phyloP scores from a whole-genome alignment of 2,329 filamentous ascomycete species.

The Aspergillus calidoustus region DNA sequence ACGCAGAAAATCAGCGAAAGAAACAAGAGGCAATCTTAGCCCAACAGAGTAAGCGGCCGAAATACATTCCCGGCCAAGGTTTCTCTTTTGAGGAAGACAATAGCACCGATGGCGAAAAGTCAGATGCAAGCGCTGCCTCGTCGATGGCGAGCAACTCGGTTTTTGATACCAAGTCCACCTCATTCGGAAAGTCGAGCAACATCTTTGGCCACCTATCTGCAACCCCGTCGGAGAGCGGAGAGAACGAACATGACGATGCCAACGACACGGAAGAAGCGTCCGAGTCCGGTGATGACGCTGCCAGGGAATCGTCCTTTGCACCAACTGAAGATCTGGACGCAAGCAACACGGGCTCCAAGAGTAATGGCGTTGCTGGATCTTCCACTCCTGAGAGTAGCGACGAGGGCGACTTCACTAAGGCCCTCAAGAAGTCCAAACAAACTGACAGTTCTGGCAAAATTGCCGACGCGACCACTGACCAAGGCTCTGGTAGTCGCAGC shows the following conservation, averaged over 20 bases:
- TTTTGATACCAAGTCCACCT: slow-evolving; percentile 34
- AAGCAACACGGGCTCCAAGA: slow-evolving; percentile 18
- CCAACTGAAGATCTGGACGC: slow-evolving; percentile 21
- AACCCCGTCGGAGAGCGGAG: slow-evolving; percentile 32
- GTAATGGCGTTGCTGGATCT: slow-evolving; percentile 13
- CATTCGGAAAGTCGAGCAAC: slow-evolving; percentile 36
- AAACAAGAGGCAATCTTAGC: slow-evolving; percentile 50
- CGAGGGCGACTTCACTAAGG: slow-evolving; percentile 29
- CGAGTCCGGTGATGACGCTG: slow-evolving; percentile 26
- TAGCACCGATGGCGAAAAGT: slow-evolving; percentile 27
- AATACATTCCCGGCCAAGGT: slow-evolving; percentile 38
- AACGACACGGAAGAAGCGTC: slow-evolving; percentile 35
- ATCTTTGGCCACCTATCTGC: slow-evolving; percentile 45
- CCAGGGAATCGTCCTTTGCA: slow-evolving; percentile 24
- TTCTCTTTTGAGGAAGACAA: slow-evolving; percentile 36
- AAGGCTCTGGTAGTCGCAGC: slow-evolving; percentile 34
- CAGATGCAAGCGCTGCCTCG: slow-evolving; percentile 23
- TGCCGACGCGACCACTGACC: slow-evolving; percentile 18
- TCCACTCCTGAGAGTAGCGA: slow-evolving; percentile 30
- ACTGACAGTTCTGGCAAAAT: slow-evolving; percentile 16
- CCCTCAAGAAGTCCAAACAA: slow-evolving; percentile 29
- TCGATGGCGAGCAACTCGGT: slow-evolving; percentile 29
- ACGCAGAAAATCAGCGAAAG: slow-evolving; percentile 51
- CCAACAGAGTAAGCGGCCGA: slow-evolving; percentile 37
- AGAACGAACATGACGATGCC: slow-evolving; percentile 32